Conservation (phyloP, 371 early-diverging fungal species). For the Lichtheimia hyalospora region DNA sequence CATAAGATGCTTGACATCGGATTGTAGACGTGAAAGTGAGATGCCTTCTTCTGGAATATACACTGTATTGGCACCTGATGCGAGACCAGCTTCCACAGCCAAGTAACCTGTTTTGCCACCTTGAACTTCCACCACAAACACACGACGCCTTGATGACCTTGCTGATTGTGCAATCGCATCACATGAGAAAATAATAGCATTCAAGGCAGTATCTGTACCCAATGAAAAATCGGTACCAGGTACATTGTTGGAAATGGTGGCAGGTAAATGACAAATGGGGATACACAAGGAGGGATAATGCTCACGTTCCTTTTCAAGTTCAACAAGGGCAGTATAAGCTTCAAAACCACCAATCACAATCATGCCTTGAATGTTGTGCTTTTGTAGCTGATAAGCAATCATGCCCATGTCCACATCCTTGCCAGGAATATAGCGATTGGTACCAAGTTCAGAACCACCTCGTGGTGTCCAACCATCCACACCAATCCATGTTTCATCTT, state of each 20-base stretch:
- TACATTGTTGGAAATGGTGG: conserved; percentile 98
- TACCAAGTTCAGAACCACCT: conserved; percentile 96
- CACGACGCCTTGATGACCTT: conserved; percentile 85
- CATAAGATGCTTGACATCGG: conserved; percentile 81
- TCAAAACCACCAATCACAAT: conserved; percentile 97
- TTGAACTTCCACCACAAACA: conserved; percentile 99
- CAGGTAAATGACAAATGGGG: conserved; percentile 93
- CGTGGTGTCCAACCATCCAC: conserved; percentile 90
- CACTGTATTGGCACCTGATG: conserved; percentile 89
- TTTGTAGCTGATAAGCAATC: conserved; percentile 90
- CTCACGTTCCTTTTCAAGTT: conserved; percentile 68
- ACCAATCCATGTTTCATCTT: conserved; percentile 78
- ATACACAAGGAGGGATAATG: conserved; percentile 89
- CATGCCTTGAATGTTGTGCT: conserved; percentile 84
- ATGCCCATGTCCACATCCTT: conserved; percentile 71
- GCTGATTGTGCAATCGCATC: conserved; percentile 95
- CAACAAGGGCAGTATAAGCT: conserved; percentile 76
- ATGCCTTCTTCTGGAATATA: conserved; percentile 98
- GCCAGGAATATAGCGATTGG: conserved; percentile 87
- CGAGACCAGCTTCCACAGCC: conserved; percentile 90
- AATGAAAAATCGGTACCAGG: conserved; percentile 97
- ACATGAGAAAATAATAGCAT: conserved; percentile 92
- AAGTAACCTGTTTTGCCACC: conserved; percentile 97
- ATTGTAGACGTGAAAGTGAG: conserved; percentile 73
- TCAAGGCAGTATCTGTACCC: conserved; percentile 97